Conservation (phyloP, 192 early-diverging fungal genomes). For the Coemansia aciculifera region DNA sequence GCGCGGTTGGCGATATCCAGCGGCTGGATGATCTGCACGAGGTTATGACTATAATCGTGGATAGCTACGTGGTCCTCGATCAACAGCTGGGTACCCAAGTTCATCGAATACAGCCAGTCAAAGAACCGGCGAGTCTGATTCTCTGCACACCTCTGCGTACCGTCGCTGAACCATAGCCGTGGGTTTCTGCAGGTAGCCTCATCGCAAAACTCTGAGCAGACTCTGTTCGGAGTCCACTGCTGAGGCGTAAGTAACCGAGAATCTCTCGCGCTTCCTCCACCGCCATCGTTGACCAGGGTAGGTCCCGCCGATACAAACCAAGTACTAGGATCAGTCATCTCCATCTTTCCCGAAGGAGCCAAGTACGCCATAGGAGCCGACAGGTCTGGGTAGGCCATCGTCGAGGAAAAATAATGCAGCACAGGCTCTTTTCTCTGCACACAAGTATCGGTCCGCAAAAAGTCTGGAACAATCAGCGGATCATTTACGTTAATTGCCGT, state of each 20-base stretch:
- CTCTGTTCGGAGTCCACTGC: constrained; percentile 43
- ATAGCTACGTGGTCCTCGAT: constrained; percentile 63
- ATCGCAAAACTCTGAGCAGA: constrained; percentile 46
- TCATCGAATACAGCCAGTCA: constrained; percentile 64
- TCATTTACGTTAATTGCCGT: constrained; percentile 44
- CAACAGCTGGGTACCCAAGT: constrained; percentile 62
- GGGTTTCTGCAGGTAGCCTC: constrained; percentile 46
- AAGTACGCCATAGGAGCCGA: constrained; percentile 51
- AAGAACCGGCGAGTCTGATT: constrained; percentile 58
- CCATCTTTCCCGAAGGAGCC: constrained; percentile 52
- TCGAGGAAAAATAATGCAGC: constrained; percentile 36
- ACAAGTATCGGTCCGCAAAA: constrained; percentile 17
- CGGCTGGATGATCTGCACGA: constrained; percentile 61
- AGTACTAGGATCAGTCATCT: constrained; percentile 43
- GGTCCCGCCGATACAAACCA: constrained; percentile 24
- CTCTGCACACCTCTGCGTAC: constrained; percentile 48
- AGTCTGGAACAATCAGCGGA: constrained; percentile 29
- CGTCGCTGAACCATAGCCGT: constrained; percentile 49
- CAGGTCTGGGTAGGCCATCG: constrained; percentile 40
- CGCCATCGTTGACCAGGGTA: background rate
- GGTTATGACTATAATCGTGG: constrained; percentile 57
- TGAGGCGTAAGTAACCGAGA: constrained; percentile 18
- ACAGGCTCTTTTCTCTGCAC: background rate
- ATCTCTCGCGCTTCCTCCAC: constrained; percentile 7
- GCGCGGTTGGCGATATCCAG: constrained; percentile 56